phyloP scores from a whole-genome alignment of 495 filamentous ascomycete species.

The Halenospora varia region DNA sequence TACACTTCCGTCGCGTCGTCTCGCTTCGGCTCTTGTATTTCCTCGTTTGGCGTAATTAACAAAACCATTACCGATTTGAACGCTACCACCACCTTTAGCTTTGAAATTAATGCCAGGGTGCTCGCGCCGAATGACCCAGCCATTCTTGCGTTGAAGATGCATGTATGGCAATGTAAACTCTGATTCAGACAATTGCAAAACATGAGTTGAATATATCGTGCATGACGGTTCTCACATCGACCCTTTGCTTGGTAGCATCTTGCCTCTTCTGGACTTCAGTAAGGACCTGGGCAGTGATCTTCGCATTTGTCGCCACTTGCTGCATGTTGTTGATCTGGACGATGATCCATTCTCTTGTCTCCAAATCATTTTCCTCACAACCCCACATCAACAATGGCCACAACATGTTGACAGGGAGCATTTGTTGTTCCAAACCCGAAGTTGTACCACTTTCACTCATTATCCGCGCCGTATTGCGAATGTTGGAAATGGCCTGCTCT shows the following conservation, averaged over 20 bases:
- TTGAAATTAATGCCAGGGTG: too few species aligned
- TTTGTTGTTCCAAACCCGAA: conserved; percentile 17
- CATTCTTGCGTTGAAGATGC: too few species aligned
- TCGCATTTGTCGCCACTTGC: conserved; percentile 35
- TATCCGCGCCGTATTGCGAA: conserved; percentile 31
- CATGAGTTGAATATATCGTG: conserved; percentile 30
- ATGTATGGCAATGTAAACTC: not conserved
- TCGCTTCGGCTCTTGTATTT: not conserved
- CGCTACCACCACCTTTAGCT: too few species aligned
- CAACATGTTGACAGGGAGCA: conserved; percentile 38
- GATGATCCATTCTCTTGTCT: conserved; percentile 35
- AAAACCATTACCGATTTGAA: too few species aligned
- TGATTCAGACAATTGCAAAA: conserved; percentile 36
- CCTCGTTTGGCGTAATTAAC: too few species aligned
- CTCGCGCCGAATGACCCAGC: too few species aligned
- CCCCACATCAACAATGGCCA: conserved; percentile 42
- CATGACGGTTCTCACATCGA: conserved; percentile 36
- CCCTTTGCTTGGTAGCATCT: conserved; percentile 33
- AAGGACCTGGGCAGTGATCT: conserved; percentile 36
- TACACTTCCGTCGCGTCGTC: not conserved
- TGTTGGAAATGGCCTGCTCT: conserved; percentile 29
- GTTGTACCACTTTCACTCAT: conserved; percentile 19
- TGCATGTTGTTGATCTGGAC: conserved; percentile 35
- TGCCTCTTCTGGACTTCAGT: conserved; percentile 38
- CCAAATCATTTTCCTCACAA: conserved; percentile 34